These are phyloP conservation scores for Tulasnella sp. DNA, from an alignment of 768 basidiomycete species.

Conservation along the genomic window DNA sequence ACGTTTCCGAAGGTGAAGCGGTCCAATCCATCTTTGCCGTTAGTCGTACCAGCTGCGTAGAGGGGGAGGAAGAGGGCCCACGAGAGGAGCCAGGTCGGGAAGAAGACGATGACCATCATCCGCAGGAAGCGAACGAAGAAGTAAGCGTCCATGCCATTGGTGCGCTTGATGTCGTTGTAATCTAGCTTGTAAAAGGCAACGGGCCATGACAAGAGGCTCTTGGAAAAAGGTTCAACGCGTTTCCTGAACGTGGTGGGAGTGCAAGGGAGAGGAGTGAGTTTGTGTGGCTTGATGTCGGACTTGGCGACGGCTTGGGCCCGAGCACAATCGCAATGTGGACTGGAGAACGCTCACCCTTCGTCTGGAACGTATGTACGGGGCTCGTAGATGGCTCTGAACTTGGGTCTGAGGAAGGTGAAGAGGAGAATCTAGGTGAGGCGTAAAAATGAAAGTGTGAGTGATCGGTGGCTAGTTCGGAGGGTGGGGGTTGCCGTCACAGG, in stretches of 20 bases:
- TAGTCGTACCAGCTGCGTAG: constrained; percentile 48
- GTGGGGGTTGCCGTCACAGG: neutral
- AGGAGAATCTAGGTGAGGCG: constrained; percentile 48
- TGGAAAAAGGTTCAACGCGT: constrained; percentile 54
- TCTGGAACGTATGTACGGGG: constrained; percentile 69
- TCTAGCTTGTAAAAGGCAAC: constrained; percentile 58
- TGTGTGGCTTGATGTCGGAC: constrained; percentile 33
- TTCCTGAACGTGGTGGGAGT: constrained; percentile 43
- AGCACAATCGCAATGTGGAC: constrained; percentile 23
- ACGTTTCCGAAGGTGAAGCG: constrained; percentile 82
- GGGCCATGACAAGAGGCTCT: constrained; percentile 61
- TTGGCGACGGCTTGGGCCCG: constrained; percentile 33
- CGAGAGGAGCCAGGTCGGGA: constrained; percentile 89
- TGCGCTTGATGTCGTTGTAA: constrained; percentile 55
- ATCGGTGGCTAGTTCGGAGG: neutral
- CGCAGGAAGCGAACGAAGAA: constrained; percentile 83
- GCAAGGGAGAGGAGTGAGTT: constrained; percentile 24
- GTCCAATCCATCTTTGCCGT: constrained; percentile 56
- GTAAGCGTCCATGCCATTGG: constrained; percentile 88
- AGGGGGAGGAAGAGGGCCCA: constrained; percentile 84
- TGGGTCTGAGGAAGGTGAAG: constrained; percentile 79
- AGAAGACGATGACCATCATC: constrained; percentile 74
- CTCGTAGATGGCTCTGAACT: constrained; percentile 86
- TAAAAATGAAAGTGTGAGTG: neutral
- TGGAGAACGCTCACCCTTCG: constrained; percentile 42